These are phyloP conservation scores for Saturnispora gosingensis DNA, from an alignment of 805 yeast species.

Conservation along the genomic window DNA sequence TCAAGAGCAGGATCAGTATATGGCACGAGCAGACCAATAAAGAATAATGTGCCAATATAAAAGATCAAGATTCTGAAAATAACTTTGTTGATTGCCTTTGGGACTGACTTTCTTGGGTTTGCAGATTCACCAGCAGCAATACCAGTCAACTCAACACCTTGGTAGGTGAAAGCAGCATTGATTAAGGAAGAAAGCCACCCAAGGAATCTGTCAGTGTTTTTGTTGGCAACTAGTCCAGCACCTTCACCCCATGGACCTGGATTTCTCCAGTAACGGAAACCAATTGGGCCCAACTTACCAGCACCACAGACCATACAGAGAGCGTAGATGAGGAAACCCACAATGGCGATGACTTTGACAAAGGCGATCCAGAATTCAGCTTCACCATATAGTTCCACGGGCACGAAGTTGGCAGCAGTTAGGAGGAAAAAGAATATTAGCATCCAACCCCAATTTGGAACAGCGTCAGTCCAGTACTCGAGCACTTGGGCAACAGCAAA, in stretches of 20 bases:
- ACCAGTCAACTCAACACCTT: slow-evolving; percentile 72
- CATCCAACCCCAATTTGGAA: slow-evolving; percentile 69
- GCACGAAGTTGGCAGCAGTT: slow-evolving; percentile 47
- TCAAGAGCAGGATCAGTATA: slow-evolving; percentile 48
- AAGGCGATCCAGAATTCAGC: slow-evolving; percentile 67
- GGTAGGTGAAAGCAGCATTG: slow-evolving; percentile 72
- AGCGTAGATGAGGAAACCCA: slow-evolving; percentile 62
- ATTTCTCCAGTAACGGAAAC: slow-evolving; percentile 73
- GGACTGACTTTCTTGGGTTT: slow-evolving; percentile 62
- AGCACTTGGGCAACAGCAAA: slow-evolving; percentile 62
- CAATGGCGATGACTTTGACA: slow-evolving; percentile 56
- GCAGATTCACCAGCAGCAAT: slow-evolving; percentile 66
- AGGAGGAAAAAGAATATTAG: slow-evolving; percentile 52
- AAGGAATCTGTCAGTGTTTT: slow-evolving; percentile 48
- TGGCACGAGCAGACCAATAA: slow-evolving; percentile 65
- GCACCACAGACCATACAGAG: slow-evolving; percentile 71
- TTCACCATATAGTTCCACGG: slow-evolving; percentile 67
- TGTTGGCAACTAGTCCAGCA: slow-evolving; percentile 42
- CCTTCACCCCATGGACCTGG: slow-evolving; percentile 63
- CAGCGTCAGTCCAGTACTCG: slow-evolving; percentile 58
- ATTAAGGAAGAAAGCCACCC: slow-evolving; percentile 65
- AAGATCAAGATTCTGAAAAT: slow-evolving; percentile 56
- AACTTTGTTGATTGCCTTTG: slow-evolving; percentile 63
- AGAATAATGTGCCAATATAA: slow-evolving; percentile 55
- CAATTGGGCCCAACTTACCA: slow-evolving; percentile 57